Conservation (phyloP, 768 basidiomycete species). For the Pseudohyphozyma bogoriensis region DNA sequence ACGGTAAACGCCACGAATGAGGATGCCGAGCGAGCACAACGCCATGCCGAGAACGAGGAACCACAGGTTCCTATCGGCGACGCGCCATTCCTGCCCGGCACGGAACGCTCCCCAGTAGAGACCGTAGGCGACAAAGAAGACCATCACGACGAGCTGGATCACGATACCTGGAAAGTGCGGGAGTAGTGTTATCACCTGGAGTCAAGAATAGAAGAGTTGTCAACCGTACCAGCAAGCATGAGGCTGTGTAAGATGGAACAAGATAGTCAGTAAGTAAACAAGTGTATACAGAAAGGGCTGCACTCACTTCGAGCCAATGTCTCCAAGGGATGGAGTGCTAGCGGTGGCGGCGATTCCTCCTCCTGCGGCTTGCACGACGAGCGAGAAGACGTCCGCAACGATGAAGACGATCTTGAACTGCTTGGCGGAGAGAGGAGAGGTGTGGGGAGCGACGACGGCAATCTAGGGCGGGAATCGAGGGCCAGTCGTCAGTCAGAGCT, state of each 20-base stretch:
- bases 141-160: slow-evolving; percentile 19
- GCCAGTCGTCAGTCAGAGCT: neutral
- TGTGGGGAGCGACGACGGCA: neutral
- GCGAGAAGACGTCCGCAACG: slow-evolving; percentile 15
- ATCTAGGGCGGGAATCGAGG: neutral
- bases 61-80: too few relatives aligned
- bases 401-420: slow-evolving; percentile 19
- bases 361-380: slow-evolving; percentile 20
- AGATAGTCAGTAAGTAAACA: too few relatives aligned
- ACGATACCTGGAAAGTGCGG: too few relatives aligned
- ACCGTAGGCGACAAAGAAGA: neutral
- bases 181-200: too few relatives aligned
- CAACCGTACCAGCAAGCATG: slow-evolving; percentile 23
- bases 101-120: neutral
- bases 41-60: neutral
- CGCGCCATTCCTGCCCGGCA: too few relatives aligned
- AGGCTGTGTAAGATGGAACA: neutral
- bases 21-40: neutral
- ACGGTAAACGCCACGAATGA: neutral
- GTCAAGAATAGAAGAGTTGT: too few relatives aligned
- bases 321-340: neutral
- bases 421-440: slow-evolving; percentile 7
- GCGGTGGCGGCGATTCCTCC: slow-evolving; percentile 9
- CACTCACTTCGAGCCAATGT: slow-evolving; percentile 5
- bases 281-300: too few relatives aligned